Percentiles rank a stretch among this genome's conserved stretches.
Conservation (phyloP, 2,329 filamentous ascomycete species). For the Rutstroemia sp. region DNA sequence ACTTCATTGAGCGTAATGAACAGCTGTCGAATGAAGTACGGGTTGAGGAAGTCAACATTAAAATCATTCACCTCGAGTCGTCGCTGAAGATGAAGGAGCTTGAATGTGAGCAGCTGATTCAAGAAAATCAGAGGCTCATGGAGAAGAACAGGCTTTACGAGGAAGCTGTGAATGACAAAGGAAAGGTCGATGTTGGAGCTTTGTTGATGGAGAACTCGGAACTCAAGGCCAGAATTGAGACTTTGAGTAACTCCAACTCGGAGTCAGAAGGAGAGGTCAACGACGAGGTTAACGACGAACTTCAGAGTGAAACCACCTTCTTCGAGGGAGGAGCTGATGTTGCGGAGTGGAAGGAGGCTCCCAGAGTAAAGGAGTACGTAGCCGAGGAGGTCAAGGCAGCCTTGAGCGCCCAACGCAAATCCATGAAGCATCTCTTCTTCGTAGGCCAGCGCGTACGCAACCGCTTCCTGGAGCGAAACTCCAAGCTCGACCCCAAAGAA, state of each 20-base stretch:
- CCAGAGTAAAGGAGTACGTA: conserved; percentile 2
- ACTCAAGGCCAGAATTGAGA: conserved; percentile 3
- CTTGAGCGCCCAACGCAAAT: conserved; percentile 4
- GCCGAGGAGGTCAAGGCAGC: conserved; percentile 4
- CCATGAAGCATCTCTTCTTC: conserved; percentile 9
- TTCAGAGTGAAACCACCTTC: conserved; percentile 5
- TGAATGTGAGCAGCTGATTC: conserved; percentile 4
- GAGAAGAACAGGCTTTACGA: conserved; percentile 6
- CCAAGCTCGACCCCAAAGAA: conserved; percentile 3
- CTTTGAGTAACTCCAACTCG: neutral
- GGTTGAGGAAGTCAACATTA: conserved; percentile 4
- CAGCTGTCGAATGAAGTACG: conserved; percentile 4
- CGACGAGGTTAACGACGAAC: conserved; percentile 2
- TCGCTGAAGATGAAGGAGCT: conserved; percentile 1
- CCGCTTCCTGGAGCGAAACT: conserved; percentile 6
- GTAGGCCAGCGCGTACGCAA: conserved; percentile 8
- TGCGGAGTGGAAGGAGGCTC: conserved; percentile 5
- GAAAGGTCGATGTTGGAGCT: conserved; percentile 7
- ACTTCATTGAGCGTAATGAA: conserved; percentile 5
- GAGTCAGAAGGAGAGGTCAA: neutral
- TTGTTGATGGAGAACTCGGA: conserved; percentile 8
- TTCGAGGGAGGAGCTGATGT: neutral
- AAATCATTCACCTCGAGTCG: conserved; percentile 3
- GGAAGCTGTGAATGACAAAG: conserved; percentile 8
- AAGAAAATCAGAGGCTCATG: conserved; percentile 3